Evolutionary conservation across 2,329 filamentous ascomycete genomes (phyloP).

Genomic region (Emericellopsis atlantica): DNA sequence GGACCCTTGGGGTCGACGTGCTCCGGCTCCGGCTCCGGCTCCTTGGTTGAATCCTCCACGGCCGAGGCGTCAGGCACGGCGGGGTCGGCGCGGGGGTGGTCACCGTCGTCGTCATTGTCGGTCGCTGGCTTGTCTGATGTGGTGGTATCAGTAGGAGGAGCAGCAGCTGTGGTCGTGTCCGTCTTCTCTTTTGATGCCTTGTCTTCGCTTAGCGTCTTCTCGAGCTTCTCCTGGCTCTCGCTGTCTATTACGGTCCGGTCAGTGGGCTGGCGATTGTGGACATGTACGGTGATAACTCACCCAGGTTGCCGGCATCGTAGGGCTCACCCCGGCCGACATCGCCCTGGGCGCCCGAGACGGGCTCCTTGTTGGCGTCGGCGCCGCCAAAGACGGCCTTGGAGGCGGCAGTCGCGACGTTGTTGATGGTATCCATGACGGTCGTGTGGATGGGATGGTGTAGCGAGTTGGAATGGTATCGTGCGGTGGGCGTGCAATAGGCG

Average conservation of each 20-base stretch:
- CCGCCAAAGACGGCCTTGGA: constrained; percentile 30
- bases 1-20: constrained; percentile 23
- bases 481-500: no score
- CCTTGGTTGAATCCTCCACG: constrained; percentile 26
- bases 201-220: background rate
- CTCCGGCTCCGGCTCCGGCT: no score
- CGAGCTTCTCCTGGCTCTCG: constrained; percentile 6
- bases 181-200: background rate
- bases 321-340: constrained; percentile 57
- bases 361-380: constrained; percentile 40
- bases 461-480: no score
- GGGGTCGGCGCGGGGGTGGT: background rate
- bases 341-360: constrained; percentile 58
- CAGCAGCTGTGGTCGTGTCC: constrained; percentile 7
- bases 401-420: constrained; percentile 31
- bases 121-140: no score
- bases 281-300: constrained; percentile 17
- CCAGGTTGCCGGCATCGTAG: constrained; percentile 67
- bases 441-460: no score
- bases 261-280: background rate
- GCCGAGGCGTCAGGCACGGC: constrained; percentile 8
- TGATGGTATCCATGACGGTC: constrained; percentile 50
- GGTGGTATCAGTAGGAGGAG: no score
- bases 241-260: constrained; percentile 1
- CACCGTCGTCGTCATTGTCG: no score